These are phyloP conservation scores for Ilex asprella DNA, from an alignment of 257 asterid species.

Conservation along the genomic window DNA sequence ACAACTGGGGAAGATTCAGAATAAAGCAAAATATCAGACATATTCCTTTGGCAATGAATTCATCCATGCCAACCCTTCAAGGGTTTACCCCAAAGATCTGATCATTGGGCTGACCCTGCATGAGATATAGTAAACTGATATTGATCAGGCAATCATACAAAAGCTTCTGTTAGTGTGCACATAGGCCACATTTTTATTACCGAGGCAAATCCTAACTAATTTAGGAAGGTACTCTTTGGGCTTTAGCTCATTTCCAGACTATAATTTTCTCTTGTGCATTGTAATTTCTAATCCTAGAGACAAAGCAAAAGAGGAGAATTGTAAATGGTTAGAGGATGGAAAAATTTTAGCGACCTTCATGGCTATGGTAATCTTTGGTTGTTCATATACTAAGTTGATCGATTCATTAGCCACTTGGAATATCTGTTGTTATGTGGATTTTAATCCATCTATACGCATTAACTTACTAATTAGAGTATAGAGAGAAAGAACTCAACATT, in stretches of 20 bases:
- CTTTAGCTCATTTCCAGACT: background rate
- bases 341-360: no score
- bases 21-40: background rate
- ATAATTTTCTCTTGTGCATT: background rate
- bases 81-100: background rate
- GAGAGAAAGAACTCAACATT: no score
- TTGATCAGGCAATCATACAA: background rate
- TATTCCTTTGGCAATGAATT: background rate
- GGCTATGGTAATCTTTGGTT: no score
- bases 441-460: no score
- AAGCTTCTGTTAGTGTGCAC: background rate
- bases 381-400: no score
- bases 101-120: background rate
- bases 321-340: no score
- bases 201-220: no score
- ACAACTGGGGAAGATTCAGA: background rate
- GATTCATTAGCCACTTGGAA: no score
- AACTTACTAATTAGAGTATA: no score
- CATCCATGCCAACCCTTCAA: background rate
- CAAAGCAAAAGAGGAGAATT: background rate
- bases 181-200: background rate
- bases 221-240: background rate
- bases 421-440: no score
- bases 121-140: background rate
- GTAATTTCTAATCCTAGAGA: background rate